Base-by-base conservation (phyloP, 1,284 basidiomycete species). In the Volvariella volvacea region DNA sequence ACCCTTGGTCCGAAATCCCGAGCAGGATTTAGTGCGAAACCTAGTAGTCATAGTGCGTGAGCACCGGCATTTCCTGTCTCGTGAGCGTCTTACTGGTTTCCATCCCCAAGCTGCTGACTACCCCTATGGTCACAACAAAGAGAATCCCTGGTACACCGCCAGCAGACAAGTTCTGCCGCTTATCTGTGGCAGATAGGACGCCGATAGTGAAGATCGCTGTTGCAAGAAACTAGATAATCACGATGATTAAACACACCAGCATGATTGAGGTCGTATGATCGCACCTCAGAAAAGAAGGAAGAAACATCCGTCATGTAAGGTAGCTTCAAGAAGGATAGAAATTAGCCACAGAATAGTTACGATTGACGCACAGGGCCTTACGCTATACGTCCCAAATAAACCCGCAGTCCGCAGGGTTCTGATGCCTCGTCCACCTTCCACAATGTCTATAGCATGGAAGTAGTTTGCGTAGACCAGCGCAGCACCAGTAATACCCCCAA, bases 391-490 rank as follows among this genome's bases (percentile, higher is more conserved):
- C 3, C 64, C 57, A 45, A 69, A 69, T 19, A 69, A 52, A 7
- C 62, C 54, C 2, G 63, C 67, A 7, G 67, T 74, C 19, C 64
- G 65, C 3, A 64, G 63, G 3, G 74, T 77, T 16, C 73, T 65
- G 20, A 68, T 53, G 1, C 61, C 64, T 9, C 51, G 47, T 1
- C 67, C 68, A n/a, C 71, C 72, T 56, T 78, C 73, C 44, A 66
- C 68, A 20, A 70, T 61, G 42, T 72, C 64, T 43, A 80, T 73
- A n/a, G 72, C 72, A 51, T 73, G 64, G 45, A 66, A 63, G 51
- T 78, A 80, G 51, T 72, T 72, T 4, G 66, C 71, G 49, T 80
- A 80, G 2, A 76, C 66, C n/a, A 75, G 48, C 7, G 70, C 65
- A 6, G 70, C 66, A 6, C 73, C 78, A 12, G 68, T 57, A 9